Base-by-base conservation (phyloP, 2,329 filamentous ascomycete species). In the Penicillium capsulatum region DNA sequence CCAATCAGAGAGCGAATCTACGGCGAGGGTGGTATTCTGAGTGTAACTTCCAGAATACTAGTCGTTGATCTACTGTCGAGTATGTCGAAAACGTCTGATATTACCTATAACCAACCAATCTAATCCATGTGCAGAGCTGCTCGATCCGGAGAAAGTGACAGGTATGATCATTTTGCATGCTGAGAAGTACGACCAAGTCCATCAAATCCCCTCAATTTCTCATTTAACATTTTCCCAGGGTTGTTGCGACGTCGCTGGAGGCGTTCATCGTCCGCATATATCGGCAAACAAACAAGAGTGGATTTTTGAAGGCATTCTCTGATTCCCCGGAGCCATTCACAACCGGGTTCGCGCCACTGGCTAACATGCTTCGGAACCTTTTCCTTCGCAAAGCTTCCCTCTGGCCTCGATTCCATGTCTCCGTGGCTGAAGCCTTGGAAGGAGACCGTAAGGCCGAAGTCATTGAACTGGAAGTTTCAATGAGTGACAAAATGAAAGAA, bases 261-360 rank as follows among this genome's bases (percentile, higher is more conserved):
- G 91, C 92, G 5, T 98, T 98, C 65, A 96, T 98, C 46, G 72
- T 97, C 43, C 80, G 92, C 27, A 87, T 96, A 39, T 98, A 90
- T 62, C 79, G 92, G 44, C 91, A 97, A 67, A 87, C 87, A 72
- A 98, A 98, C 66, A 95, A 94, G 69, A 73, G 69, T 20, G 92
- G 92, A 22, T 97, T 98, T 54, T 73, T 98, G 20, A 98, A 98
- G 60, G 92, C 92, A 9, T 95, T 98, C 59, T 92, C 90, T 0
- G 92, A 98, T 61, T 86, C 83, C 22, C 91, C 92, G 0, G 90
- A 97, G 59, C 85, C 90, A 0, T 94, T 98, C 58, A 84, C 86
- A 0, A 82, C 79, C 0, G 91, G 90, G 1, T 97, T 95, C 65
- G 81, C 88, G 3, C 91, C 92, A 4, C 72, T 98, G 31, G 78